These are phyloP conservation scores for Chaetoceros muelleri DNA, from an alignment of 108 stramenopile genomes.

Conservation along the genomic window DNA sequence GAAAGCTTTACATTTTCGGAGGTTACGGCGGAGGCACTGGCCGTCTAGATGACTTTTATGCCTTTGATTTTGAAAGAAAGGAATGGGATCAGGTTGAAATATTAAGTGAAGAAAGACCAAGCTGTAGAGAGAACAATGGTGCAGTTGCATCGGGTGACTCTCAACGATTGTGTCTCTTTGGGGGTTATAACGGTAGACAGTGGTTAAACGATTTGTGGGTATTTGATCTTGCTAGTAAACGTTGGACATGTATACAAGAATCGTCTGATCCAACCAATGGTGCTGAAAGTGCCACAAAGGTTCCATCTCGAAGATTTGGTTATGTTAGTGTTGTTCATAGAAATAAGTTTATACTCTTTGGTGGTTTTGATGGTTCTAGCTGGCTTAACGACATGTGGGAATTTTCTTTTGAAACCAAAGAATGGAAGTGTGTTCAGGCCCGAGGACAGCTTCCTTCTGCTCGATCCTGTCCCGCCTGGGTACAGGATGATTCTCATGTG, in stretches of 20 bases:
- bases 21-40: constrained; percentile 74
- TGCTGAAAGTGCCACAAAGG: constrained; percentile 8
- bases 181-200: constrained; percentile 71
- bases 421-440: constrained; percentile 59
- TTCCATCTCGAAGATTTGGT: constrained; percentile 80
- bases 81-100: constrained; percentile 68
- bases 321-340: constrained; percentile 85
- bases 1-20: constrained; percentile 77
- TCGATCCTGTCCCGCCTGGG: constrained; percentile 85
- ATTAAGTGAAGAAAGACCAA: constrained; percentile 48
- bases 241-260: constrained; percentile 78
- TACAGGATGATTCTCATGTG: constrained; percentile 72
- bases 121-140: constrained; percentile 82
- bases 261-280: constrained; percentile 25
- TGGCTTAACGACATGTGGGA: constrained; percentile 87
- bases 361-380: constrained; percentile 80
- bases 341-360: constrained; percentile 83
- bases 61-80: constrained; percentile 49
- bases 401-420: constrained; percentile 59
- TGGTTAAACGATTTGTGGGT: constrained; percentile 92
- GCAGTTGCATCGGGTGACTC: constrained; percentile 53
- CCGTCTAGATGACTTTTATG: constrained; percentile 85
- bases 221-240: constrained; percentile 62
- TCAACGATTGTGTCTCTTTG: constrained; percentile 76
- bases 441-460: constrained; percentile 47